Evolutionary conservation across 1,284 basidiomycete genomes (phyloP), one percentile per base, ranked within the genome.

Genomic region (Coniophora puteana): DNA sequence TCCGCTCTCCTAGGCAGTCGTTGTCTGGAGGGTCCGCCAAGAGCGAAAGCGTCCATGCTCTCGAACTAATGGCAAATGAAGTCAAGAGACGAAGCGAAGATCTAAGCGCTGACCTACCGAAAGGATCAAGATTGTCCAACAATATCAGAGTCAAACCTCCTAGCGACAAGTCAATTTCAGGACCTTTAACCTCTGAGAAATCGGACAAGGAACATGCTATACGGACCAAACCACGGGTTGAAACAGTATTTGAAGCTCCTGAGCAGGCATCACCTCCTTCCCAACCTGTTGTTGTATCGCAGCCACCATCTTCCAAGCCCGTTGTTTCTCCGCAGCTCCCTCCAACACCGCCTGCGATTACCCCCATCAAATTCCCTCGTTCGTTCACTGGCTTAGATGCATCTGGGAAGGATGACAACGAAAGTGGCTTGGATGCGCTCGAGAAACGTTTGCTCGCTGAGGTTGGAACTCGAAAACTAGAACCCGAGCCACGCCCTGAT

Each of bases 51-150:
- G 82, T 89, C 7, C 74, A 75, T 45, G 66, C 70, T 44, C 65
- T 88, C 36, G 85, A 88, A 59, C 70, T 72, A 53, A 76, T 89
- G 66, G 85, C 80, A 1, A 80, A 76, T 24, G 71, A 72, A 42
- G 75, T 74, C 3, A 67, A 58, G 13, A 61, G 50, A 51, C 58
- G 61, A 43, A 62, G 53, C 5, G 50, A 46, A 11, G 65, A 76
- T 49, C 49, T 72, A 28, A 68, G 66, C 24, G 57, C 56, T 24
- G 71, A 74, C 51, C 51, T 72, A 13, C 65, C 65, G 2, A 57
- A 56, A 57, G 52, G 47, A n/a, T 10, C 33, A 21, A 21, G 18
- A 31, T 14, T 18, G 6, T n/a, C 7, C 18, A 35, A 35, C 55
- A 43, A 44, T 55, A 46, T 43, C 27, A 43, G 46, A 46, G 46